Base-by-base conservation (phyloP, 129 eudicot species). In the Artemisia argyi region DNA sequence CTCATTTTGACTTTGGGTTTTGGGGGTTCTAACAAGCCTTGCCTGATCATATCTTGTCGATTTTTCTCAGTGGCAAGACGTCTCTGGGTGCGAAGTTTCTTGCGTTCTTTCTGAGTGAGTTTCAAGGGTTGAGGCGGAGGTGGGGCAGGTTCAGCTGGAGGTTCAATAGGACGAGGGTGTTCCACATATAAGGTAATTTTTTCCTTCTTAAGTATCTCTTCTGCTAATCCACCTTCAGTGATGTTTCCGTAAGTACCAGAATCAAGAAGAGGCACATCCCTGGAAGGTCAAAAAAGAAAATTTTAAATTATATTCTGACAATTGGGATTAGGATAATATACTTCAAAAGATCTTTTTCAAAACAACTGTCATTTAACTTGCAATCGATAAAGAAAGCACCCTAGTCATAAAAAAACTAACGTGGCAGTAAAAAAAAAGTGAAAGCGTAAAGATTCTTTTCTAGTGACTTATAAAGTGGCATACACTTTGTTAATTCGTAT, bases 1-100 rank as follows among this genome's bases (percentile, higher is more conserved):
- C 98, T 94, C 98, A 94, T 90, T 78, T 94, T 94, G 61, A 94
- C 97, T 80, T 94, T 94, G 0, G 98, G 87, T 74, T 94, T 94
- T 1, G 98, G 98, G 9, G 98, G 98, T 78, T 94, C 97, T 7
- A 94, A 18, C 22, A 94, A 82, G 56, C 97, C 98, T 79, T 87
- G 96, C 66, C 91, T 73, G 58, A 94, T 94, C 98, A 94, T 94
- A 83, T 94, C 97, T 81, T 90, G 98, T 56, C 87, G 78, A 39
- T 94, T 92, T 63, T 90, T 94, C 81, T 94, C 98, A 32, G 72
- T 84, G 3, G 98, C 98, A 47, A 90, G 75, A 2, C 98, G 89
- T 3, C 96, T 81, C 66, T 94, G 98, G 1, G 97, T 94, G 19
- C 97, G 92, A 14, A 94, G 91, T 50, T 94, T 94, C 83, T 90